Evolutionary conservation across 192 early-diverging fungal genomes (phyloP).

Genomic region (Phlyctochytrium planicorne): DNA sequence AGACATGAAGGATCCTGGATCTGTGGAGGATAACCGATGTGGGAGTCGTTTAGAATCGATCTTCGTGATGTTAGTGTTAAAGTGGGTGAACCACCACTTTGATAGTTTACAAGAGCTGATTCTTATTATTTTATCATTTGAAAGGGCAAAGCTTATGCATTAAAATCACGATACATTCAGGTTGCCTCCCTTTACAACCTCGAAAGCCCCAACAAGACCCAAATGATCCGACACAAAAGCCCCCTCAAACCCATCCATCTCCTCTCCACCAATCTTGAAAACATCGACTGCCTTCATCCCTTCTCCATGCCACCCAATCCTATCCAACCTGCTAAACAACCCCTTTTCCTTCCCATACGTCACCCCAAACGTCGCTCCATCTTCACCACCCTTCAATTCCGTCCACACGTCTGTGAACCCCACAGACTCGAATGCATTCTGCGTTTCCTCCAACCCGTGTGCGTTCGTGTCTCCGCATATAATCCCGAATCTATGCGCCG

Average conservation of each 20-base stretch:
- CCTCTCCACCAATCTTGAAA: neutral
- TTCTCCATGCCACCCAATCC: neutral
- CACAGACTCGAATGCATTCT: neutral
- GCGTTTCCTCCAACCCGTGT: neutral
- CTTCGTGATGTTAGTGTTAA: no score
- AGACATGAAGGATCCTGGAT: no score
- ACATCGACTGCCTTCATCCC: neutral
- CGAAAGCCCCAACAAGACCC: neutral
- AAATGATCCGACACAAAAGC: neutral
- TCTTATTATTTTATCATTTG: no score
- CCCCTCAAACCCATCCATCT: conserved; percentile 3
- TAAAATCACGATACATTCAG: neutral
- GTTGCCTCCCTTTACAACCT: neutral
- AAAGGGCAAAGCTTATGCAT: no score
- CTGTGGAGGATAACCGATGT: no score
- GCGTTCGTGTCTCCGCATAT: neutral
- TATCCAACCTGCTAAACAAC: neutral
- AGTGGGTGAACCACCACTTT: no score
- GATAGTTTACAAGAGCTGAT: no score
- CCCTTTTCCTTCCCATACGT: conserved; percentile 1
- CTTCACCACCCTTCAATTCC: neutral
- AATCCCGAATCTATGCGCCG: neutral
- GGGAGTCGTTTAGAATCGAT: no score
- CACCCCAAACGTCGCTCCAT: neutral
- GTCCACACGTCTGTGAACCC: conserved; percentile 1